Evolutionary conservation across 352 stramenopile species (phyloP).

Genomic region (Aphanomyces euteiches): DNA sequence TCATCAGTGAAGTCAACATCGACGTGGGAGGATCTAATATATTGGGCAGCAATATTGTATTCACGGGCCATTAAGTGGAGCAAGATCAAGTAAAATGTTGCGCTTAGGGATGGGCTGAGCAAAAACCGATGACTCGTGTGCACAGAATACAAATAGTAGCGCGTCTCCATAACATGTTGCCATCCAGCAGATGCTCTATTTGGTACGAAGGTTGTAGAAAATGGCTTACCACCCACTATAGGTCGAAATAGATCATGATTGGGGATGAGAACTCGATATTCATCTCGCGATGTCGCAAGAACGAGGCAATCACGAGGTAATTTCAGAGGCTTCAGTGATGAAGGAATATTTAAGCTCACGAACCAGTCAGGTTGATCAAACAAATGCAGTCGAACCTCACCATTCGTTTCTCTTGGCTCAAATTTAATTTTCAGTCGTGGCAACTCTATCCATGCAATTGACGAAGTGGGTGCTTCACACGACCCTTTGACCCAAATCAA

Average conservation of each 20-base stretch:
- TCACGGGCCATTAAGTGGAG: slow-evolving; percentile 94
- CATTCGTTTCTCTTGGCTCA: slow-evolving; percentile 47
- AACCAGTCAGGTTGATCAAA: slow-evolving; percentile 84
- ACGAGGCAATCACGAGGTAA: slow-evolving; percentile 63
- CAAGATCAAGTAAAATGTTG: slow-evolving; percentile 97
- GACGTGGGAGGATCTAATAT: slow-evolving; percentile 94
- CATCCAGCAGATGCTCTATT: slow-evolving; percentile 74
- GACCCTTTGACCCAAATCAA: slow-evolving; percentile 91
- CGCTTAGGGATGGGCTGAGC: slow-evolving; percentile 93
- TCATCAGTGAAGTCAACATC: slow-evolving; percentile 94
- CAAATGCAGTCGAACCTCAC: slow-evolving; percentile 56
- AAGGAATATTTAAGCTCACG: slow-evolving; percentile 46
- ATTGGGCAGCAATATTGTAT: slow-evolving; percentile 94
- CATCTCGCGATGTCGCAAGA: slow-evolving; percentile 70
- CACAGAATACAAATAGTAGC: slow-evolving; percentile 98
- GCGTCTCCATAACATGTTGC: slow-evolving; percentile 87
- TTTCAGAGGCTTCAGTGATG: slow-evolving; percentile 36
- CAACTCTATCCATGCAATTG: slow-evolving; percentile 95
- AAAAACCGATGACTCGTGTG: slow-evolving; percentile 95
- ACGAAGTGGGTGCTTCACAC: slow-evolving; percentile 36
- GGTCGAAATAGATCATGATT: slow-evolving; percentile 85
- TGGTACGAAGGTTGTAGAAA: slow-evolving; percentile 70
- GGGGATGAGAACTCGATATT: slow-evolving; percentile 71
- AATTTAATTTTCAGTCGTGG: slow-evolving; percentile 97
- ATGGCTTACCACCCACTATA: slow-evolving; percentile 65